Evolutionary conservation across 805 yeast species (phyloP).

Genomic region (Candida caryicola): DNA sequence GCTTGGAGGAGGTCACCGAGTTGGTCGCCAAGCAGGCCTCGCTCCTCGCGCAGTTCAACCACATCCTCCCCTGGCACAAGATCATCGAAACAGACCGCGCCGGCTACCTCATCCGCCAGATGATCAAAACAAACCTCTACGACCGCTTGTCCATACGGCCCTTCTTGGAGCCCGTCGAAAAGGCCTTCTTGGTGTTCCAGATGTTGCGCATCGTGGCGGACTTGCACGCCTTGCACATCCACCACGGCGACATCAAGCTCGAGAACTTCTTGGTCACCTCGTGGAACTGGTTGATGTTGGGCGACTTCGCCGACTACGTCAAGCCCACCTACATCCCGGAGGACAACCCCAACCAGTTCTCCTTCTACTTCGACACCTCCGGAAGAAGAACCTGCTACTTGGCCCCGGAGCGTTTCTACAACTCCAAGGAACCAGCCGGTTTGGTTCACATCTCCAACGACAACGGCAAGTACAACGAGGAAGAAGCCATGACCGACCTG

Average conservation of each 20-base stretch:
- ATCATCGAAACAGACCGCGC: constrained; percentile 89
- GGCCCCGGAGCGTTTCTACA: constrained; percentile 87
- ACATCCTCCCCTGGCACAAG: constrained; percentile 67
- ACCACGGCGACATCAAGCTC: constrained; percentile 89
- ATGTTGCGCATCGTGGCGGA: constrained; percentile 58
- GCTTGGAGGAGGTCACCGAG: constrained; percentile 25
- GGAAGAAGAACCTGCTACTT: constrained; percentile 83
- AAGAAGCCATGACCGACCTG: constrained; percentile 43
- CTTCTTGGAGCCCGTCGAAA: constrained; percentile 75
- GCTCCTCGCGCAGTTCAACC: constrained; percentile 48
- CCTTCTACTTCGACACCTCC: constrained; percentile 89
- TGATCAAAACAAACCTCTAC: constrained; percentile 73
- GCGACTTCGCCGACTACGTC: constrained; percentile 74
- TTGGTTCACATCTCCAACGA: constrained; percentile 20
- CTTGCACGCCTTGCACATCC: constrained; percentile 59
- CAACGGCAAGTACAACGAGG: constrained; percentile 21
- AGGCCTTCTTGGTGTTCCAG: constrained; percentile 82
- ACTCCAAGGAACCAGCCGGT: constrained; percentile 22
- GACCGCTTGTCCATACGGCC: constrained; percentile 87
- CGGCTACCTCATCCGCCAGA: constrained; percentile 83
- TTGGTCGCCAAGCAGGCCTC: constrained; percentile 33
- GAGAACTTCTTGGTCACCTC: constrained; percentile 86
- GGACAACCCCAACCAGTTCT: constrained; percentile 87
- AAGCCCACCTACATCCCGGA: constrained; percentile 88
- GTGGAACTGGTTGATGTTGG: constrained; percentile 80